Percentiles rank a stretch among this genome's conserved stretches.
These are phyloP conservation scores for Aspergillus clavatus DNA, from an alignment of 2,329 filamentous ascomycete species.

Conservation along the genomic window DNA sequence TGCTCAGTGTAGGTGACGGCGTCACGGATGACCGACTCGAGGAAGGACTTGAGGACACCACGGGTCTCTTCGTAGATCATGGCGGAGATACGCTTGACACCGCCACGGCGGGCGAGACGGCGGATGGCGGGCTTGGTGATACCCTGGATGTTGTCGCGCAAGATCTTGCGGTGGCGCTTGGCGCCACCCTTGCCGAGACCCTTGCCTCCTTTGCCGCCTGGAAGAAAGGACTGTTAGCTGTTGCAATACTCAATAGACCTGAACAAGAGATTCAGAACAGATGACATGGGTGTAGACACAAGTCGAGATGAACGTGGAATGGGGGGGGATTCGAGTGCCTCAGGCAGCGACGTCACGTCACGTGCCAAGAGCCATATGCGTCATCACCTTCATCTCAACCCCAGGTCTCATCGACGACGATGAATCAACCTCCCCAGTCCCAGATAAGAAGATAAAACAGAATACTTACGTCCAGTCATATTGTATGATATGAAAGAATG, in stretches of 20 bases:
- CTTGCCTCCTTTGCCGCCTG: conserved; percentile 94
- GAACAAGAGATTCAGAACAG: neutral
- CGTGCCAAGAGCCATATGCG: conserved; percentile 18
- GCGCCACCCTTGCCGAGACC: conserved; percentile 97
- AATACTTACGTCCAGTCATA: conserved; percentile 42
- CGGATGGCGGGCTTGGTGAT: conserved; percentile 99
- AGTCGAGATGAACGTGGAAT: neutral
- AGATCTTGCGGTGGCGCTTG: conserved; percentile 99
- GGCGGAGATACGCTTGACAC: conserved; percentile 99
- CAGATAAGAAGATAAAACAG: conserved; percentile 4
- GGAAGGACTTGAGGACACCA: conserved; percentile 78
- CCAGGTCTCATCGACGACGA: conserved; percentile 1
- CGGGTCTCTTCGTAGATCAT: conserved; percentile 86
- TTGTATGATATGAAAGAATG: conserved; percentile 16
- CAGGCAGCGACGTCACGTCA: conserved; percentile 18
- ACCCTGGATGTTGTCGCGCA: conserved; percentile 99
- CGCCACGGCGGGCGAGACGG: conserved; percentile 97
- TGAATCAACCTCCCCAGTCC: neutral
- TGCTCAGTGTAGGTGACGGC: conserved; percentile 79
- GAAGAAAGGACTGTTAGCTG: conserved; percentile 21
- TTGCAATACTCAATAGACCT: no score
- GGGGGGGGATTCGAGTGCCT: conserved; percentile 9
- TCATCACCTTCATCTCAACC: conserved; percentile 12
- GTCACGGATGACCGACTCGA: conserved; percentile 74
- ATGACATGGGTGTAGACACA: no score